These are phyloP conservation scores for Syzygium syzygioides DNA, from an alignment of 441 rosid species.

Conservation along the genomic window DNA sequence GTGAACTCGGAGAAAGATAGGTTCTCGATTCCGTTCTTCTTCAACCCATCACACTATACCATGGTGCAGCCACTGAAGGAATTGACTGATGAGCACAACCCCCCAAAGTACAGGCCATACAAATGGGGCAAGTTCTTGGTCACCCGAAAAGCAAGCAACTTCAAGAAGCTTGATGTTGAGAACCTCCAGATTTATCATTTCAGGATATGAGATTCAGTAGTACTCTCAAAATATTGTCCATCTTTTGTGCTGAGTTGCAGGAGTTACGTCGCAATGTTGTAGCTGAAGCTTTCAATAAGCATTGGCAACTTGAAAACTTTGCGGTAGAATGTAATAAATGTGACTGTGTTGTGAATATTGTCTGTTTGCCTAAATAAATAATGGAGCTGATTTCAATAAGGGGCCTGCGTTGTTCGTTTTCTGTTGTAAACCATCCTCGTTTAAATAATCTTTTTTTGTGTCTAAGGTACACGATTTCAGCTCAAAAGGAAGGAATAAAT, in stretches of 20 bases:
- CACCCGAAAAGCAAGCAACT: constrained; percentile 44
- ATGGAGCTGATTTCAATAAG: not conserved
- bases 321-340: not conserved
- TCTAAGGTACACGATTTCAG: not conserved
- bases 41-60: constrained; percentile 30
- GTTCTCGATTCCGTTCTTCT: constrained; percentile 40
- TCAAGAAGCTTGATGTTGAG: constrained; percentile 51
- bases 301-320: not conserved
- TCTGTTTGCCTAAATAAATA: not conserved
- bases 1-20: constrained; percentile 43
- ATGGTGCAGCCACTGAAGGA: constrained; percentile 35
- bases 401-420: not conserved
- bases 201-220: constrained; percentile 13
- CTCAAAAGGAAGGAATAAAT: not conserved
- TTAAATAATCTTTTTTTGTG: not conserved
- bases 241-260: no score
- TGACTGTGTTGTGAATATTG: not conserved
- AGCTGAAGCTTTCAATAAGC: not conserved
- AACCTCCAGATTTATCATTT: constrained; percentile 57
- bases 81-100: constrained; percentile 27
- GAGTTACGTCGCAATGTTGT: no score
- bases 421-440: not conserved
- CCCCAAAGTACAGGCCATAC: constrained; percentile 34
- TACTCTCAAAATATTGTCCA: not conserved
- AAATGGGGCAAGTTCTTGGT: constrained; percentile 59